Base-by-base conservation (phyloP, 805 yeast species). In the Kodamaea fukazawae region DNA sequence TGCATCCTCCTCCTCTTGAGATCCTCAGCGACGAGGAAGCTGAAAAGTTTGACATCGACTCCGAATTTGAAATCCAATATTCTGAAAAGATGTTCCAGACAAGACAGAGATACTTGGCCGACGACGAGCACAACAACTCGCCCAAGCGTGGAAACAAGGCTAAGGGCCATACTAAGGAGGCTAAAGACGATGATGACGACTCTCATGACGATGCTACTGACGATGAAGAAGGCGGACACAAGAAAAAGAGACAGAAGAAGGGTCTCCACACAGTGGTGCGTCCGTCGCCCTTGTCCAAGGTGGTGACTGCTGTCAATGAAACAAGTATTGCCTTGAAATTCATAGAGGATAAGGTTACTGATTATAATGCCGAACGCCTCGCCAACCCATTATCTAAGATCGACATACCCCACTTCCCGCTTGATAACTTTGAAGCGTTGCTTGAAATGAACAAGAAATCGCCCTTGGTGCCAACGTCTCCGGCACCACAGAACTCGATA, bases 31-130 rank as follows among this genome's bases (percentile, higher is more conserved):
- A 57, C 6, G 61, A 47, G 2, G 55, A 58, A 26, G 11, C 48
- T 12, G 53, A 48, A 10, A 44, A 43, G 18, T 71, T 58, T 49
- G 80, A 76, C 51, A 55, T 58, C 17, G 82, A 76, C 46, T 69
- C 79, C 1, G 70, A 63, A 11, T 63, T 57, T 40, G 82, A 77
- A 53, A 58, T 67, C 27, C 71, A 63, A 29, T 75, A 69, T 52
- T 75, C 78, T 1, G 66, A 63, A 13, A 63, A 58, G 30, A 76
- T 77, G 82, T 70, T 64, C 48, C 54, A 57, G 38, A 53, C 71
- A 14, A 63, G 82, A 43, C 45, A 61, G 34, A 51, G 54, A 40
- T 68, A 65, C 48, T 58, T 70, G 42, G 61, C 60, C 7, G 73
- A 65, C 43, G 74, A 69, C 38, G 67, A 59, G 38, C 63, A 56